Base-by-base conservation (phyloP, 1,284 basidiomycete genomes). In the Apiotrichum laibachii region DNA sequence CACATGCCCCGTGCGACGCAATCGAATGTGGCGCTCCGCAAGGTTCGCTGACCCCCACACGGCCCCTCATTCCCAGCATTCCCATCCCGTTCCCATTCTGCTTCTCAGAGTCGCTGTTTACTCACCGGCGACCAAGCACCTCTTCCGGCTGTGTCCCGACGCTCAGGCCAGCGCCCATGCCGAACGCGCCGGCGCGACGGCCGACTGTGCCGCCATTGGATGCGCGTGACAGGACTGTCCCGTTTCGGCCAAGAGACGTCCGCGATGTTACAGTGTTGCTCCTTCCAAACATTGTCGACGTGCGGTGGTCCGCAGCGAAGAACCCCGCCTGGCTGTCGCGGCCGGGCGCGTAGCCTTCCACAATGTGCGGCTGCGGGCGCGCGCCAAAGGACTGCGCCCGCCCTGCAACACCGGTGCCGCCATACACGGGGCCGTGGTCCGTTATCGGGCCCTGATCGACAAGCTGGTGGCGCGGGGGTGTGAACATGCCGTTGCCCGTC, bases 81-180 rank as follows among this genome's bases (percentile, higher is more conserved):
- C 15, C 37, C 37, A 37, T 13, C 11, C 37, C 3, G 16, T 16
- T 19, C 40, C n/a, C 16, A 42, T 31, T 7, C 26, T 4, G n/a
- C n/a, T n/a, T n/a, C n/a, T n/a, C n/a, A n/a, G 18, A 44, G 8
- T 44, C 19, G n/a, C 2, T 44, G 10, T 19, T 21, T 2, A 68
- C 70, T 67, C 57, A 73, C 70, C 75, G 72, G 62, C 75, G 56
- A n/a, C 71, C 72, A 3, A 77, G 62, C 11, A 76, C 68, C 56
- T 77, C 75, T 56, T 75, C 72, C 13, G 75, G 75, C 63, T 75
- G 72, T 45, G 75, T 77, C 40, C 75, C 75, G 40, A 75, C 70
- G 42, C 65, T 71, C 12, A 73, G 61, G 22, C 73, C 75, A 9
- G 75, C 73, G 56, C 75, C 75, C 50, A 70, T 63, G 21, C 75